Base-by-base conservation (phyloP, 2,329 filamentous ascomycete species). In the Basipetospora chlamydospora region DNA sequence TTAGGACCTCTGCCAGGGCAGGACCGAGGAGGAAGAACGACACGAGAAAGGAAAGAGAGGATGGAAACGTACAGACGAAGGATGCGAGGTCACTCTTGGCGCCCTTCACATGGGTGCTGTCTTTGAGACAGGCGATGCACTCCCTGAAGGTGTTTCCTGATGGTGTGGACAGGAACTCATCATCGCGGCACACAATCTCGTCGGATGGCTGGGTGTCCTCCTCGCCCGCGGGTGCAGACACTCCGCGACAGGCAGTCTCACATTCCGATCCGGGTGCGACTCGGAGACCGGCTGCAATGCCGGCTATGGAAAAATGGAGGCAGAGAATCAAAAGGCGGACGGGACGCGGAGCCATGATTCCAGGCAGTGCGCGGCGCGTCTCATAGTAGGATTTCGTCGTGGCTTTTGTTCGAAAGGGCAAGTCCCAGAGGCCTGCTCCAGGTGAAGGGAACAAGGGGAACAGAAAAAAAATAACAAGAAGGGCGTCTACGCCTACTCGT, bases 181-280 rank as follows among this genome's bases (percentile, higher is more conserved):
- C 30, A 35, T 70, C 58, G 8, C 48, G 44, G 39, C 67, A 70
- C 1, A 56, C 53, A 4, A 74, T 59, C 11, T 23, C 22, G 12
- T 74, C 68, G 1, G 54, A n/a, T n/a, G n/a, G 50, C 2, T 57
- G 41, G 13, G 51, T 59, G 1, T 63, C 72, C 3, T 46, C 56
- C 0, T 65, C 60, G 5, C 49, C 44, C 2, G 44, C 43, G 0
- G 61, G 43, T 13, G 58, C 49, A 18, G 51, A 44, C 0, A 46
- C 35, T 39, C 64, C 50, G 48, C 50, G 39, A 38, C 70, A 74
- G 2, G 62, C 39, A 0, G 59, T 49, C 0, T 66, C 58, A 45
- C 70, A 74, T 6, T 54, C 46, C 1, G 70, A 73, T 8, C 62
- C 63, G 0, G 68, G 63, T 2, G 66, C 61, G 3, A 71, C 61